Conservation (phyloP, 305 asterid genomes). For the Fraxinus floribunda region DNA sequence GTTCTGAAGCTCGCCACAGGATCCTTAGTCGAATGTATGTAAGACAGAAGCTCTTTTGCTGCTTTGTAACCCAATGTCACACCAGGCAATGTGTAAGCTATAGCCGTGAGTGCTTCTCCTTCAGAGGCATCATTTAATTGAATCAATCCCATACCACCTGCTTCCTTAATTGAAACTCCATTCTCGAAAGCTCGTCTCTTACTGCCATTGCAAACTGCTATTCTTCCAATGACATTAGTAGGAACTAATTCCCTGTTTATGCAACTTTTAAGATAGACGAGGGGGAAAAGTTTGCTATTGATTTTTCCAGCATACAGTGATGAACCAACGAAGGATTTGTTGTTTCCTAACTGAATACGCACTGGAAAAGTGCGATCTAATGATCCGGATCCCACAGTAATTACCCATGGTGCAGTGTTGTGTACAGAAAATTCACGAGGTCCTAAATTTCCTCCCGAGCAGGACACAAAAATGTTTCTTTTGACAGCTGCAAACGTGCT, state of each 20-base stretch:
- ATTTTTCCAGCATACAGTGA: conserved; percentile 7
- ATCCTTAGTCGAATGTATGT: conserved; percentile 9
- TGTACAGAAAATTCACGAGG: neutral
- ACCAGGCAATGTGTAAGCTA: conserved; percentile 16
- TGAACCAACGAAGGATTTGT: neutral
- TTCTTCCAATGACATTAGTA: neutral
- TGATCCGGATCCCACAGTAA: neutral
- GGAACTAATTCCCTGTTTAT: neutral
- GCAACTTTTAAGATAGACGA: neutral
- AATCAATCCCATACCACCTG: conserved; percentile 16
- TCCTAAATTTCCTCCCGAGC: neutral
- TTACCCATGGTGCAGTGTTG: neutral
- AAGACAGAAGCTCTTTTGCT: conserved; percentile 5
- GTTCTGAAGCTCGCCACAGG: conserved; percentile 12
- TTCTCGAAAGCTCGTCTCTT: neutral
- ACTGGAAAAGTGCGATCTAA: conserved; percentile 7
- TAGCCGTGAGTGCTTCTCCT: neutral
- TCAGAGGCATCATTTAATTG: conserved; percentile 11
- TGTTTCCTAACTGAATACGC: neutral
- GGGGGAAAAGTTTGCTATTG: neutral
- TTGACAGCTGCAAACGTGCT: neutral
- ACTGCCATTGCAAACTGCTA: conserved; percentile 1
- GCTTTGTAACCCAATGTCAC: conserved; percentile 14
- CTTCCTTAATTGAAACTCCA: conserved; percentile 2
- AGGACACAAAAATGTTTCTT: neutral